Base-by-base conservation (phyloP, 345 rosid species). In the Syzygium aromaticum region DNA sequence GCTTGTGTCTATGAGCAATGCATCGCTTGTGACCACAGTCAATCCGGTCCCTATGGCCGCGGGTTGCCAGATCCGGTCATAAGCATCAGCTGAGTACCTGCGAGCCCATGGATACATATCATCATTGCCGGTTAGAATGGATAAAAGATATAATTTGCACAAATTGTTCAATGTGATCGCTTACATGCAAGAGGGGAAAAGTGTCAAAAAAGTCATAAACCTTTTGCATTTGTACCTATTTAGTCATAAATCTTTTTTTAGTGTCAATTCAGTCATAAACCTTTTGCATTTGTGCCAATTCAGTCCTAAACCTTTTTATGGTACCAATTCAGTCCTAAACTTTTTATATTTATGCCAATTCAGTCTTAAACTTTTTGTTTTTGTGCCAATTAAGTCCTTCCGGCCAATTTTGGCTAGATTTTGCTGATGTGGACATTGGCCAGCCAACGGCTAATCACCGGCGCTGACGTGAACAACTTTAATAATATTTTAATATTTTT, bases 1-100 rank as follows among this genome's bases (percentile, higher is more conserved):
- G 22, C 25, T 59, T 12, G 87, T 80, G 52, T 77, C 59, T 22
- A 86, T 87, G 63, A 15, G 0, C 7, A 17, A 19, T 22, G 90
- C 93, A 73, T 78, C 87, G 43, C 82, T 90, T 11, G 87, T 23
- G 10, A 91, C 91, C 22, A 25, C 51, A 5, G 61, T 78, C 52
- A 88, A 40, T 40, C 86, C 91, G 11, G 49, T 77, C 25, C 84
- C 85, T 4, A 23, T 56, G 17, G 23, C n/a, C 6, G 86, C 90
- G 14, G 93, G 91, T 87, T 40, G 57, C 93, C 95, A 93, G 6
- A 92, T 85, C 77, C 95, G 87, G 84, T 91, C 92, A 22, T 91
- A 93, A 11, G 0, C 2, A 89, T 93, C 94, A 22, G 49, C 77
- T 3, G 54, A 30, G 59, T 2, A 87, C 87, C 92, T 89, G 23